These are phyloP conservation scores for Acephala macrosclerotiorum DNA, from an alignment of 2,329 filamentous ascomycete genomes.

Conservation along the genomic window DNA sequence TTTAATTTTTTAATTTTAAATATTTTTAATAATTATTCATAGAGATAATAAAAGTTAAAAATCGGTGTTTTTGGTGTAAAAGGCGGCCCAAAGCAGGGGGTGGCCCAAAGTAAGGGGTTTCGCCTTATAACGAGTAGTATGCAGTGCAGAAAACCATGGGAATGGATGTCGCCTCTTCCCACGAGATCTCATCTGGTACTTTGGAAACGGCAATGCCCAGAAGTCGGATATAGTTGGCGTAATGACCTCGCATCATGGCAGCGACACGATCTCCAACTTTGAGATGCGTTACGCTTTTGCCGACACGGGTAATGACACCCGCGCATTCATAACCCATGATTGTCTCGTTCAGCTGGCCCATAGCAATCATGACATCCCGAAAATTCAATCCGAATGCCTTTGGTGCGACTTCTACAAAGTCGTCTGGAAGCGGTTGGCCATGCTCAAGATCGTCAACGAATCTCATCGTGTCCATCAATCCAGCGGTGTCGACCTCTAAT, in stretches of 20 bases:
- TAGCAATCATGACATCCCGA: constrained; percentile 36
- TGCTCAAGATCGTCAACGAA: constrained; percentile 28
- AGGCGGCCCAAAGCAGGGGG: too few relatives aligned
- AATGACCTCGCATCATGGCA: background rate
- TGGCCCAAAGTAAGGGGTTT: too few relatives aligned
- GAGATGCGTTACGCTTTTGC: constrained; percentile 33
- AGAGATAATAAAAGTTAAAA: too few relatives aligned
- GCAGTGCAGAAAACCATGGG: too few relatives aligned
- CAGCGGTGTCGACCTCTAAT: background rate
- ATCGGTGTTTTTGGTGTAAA: too few relatives aligned
- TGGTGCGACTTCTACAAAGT: constrained; percentile 18
- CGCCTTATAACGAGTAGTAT: too few relatives aligned
- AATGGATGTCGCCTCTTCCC: too few relatives aligned
- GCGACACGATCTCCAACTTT: constrained; percentile 41
- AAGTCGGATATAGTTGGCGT: constrained; percentile 40
- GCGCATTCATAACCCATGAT: constrained; percentile 41
- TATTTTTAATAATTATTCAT: too few relatives aligned
- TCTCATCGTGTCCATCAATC: constrained; percentile 28
- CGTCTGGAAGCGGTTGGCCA: constrained; percentile 19
- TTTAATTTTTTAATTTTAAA: too few relatives aligned
- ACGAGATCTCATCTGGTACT: constrained; percentile 48
- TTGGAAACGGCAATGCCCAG: background rate
- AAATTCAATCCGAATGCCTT: constrained; percentile 29
- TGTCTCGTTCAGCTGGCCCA: constrained; percentile 41
- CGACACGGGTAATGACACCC: constrained; percentile 40